Base-by-base conservation (phyloP, 176 grass and related monocot species). In the Rhipidocladum racemiflorum region DNA sequence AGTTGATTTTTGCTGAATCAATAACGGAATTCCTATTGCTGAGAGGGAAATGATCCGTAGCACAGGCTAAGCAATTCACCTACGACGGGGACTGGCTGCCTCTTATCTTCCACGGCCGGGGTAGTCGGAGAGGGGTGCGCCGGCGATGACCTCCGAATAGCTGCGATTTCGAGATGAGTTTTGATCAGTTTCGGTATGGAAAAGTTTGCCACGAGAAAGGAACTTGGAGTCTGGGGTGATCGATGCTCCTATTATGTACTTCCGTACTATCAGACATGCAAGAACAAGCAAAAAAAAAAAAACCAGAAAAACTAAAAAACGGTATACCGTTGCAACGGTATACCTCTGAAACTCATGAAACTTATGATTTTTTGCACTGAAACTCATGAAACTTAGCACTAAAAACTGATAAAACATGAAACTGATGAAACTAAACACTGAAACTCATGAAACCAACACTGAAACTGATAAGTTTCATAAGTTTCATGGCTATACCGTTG, bases 91-190 rank as follows among this genome's bases (percentile, higher is more conserved):
- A 36, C 20, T 51, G 16, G 67, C 36, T 78, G 21, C 49, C 35
- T 77, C 49, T 86, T 85, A 39, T 89, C 92, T 48, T 16, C 76
- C 75, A 68, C 34, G 34, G 80, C 42, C 4, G 86, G 59, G 59
- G 46, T 53, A 23, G 39, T n/a, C 65, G 85, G 28, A 24, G 73
- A 45, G 1, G 20, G 1, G 74, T 74, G 78, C 12, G 25, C 51
- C 53, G 80, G 80, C 23, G 80, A 94, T 15, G 92, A 38, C 73
- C 75, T 70, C 15, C 83, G 85, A 56, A 94, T 73, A 61, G 92
- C 92, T 90, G 83, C 39, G 43, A 20, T 28, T 14, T 78, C 4
- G 0, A 67, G 74, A 32, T 7, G 2, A 76, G 18, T 48, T 76
- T 4, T 76, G 39, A 6, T 90, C 73, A 81, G 75, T 49, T 45